Percentiles rank a stretch among this genome's conserved stretches.
Conservation (phyloP, 2,329 filamentous ascomycete genomes). For the Hymenoscyphus scutula region DNA sequence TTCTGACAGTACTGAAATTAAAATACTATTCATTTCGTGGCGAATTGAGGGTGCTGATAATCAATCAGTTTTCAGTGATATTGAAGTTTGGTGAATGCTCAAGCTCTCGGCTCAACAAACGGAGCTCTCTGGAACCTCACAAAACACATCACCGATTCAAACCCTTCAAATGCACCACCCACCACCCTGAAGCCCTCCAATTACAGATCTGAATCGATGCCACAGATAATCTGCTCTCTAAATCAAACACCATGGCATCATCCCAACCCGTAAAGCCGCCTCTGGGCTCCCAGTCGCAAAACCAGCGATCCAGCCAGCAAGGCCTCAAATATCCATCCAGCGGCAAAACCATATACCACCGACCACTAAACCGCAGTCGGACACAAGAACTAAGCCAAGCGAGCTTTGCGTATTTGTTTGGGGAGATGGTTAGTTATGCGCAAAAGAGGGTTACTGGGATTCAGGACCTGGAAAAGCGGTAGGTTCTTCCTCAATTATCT, state of each 20-base stretch:
- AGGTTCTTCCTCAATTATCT: constrained; percentile 29
- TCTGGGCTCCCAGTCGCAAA: constrained; percentile 23
- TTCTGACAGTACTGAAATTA: not conserved
- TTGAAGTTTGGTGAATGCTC: not conserved
- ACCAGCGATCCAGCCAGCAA: constrained; percentile 38
- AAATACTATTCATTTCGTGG: not conserved
- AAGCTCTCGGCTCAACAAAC: constrained; percentile 11
- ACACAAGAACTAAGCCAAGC: constrained; percentile 87
- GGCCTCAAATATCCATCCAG: constrained; percentile 85
- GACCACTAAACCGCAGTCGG: constrained; percentile 85
- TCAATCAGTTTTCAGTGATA: not conserved
- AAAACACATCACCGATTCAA: constrained; percentile 1
- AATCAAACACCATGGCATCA: constrained; percentile 33
- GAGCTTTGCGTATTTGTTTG: constrained; percentile 93
- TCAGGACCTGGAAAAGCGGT: constrained; percentile 90
- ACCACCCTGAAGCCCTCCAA: constrained; percentile 12
- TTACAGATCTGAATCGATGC: constrained; percentile 15
- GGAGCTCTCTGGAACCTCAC: constrained; percentile 11
- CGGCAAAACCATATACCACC: constrained; percentile 97
- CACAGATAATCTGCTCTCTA: constrained; percentile 15
- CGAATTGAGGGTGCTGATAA: not conserved
- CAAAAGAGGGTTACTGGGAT: constrained; percentile 89
- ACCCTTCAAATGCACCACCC: constrained; percentile 12
- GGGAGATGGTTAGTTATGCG: constrained; percentile 94
- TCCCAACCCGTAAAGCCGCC: constrained; percentile 34